phyloP scores from a whole-genome alignment of 768 basidiomycete genomes.

The Boletus subcaerulescens region DNA sequence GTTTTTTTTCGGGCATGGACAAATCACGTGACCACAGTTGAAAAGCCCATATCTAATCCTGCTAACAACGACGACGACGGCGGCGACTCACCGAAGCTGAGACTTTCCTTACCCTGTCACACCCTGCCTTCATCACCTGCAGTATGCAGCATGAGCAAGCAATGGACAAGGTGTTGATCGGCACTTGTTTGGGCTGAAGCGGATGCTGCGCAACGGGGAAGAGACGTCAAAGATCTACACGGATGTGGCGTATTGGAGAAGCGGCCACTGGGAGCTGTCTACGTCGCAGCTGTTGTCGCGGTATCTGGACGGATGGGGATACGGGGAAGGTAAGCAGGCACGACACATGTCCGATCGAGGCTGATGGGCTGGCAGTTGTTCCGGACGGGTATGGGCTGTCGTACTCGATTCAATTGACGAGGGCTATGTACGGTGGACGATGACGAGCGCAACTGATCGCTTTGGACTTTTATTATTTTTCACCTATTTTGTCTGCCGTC shows the following conservation, averaged over 20 bases:
- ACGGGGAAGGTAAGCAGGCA: slow-evolving; percentile 71
- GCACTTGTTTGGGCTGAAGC: too few species aligned
- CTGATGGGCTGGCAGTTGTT: slow-evolving; percentile 56
- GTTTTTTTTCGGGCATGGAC: too few species aligned
- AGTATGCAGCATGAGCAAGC: too few species aligned
- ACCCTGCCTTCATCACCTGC: too few species aligned
- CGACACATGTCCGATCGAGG: not conserved
- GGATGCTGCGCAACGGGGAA: slow-evolving; percentile 68
- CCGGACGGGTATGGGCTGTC: slow-evolving; percentile 88
- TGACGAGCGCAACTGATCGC: slow-evolving; percentile 54
- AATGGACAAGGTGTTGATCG: too few species aligned
- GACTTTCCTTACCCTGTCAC: too few species aligned
- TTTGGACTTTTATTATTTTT: slow-evolving; percentile 20
- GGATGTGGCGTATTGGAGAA: slow-evolving; percentile 66
- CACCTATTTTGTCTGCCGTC: not conserved
- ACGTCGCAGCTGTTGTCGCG: slow-evolving; percentile 83
- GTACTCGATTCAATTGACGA: slow-evolving; percentile 89
- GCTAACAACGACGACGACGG: too few species aligned
- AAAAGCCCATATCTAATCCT: too few species aligned
- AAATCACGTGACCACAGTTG: too few species aligned
- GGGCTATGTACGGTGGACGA: slow-evolving; percentile 84
- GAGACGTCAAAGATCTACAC: slow-evolving; percentile 67
- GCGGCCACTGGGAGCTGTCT: slow-evolving; percentile 89
- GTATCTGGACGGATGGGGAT: slow-evolving; percentile 94
- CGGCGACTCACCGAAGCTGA: too few species aligned